Evolutionary conservation across 2,329 filamentous ascomycete genomes (phyloP).

Genomic region (Botryotinia globosa): DNA sequence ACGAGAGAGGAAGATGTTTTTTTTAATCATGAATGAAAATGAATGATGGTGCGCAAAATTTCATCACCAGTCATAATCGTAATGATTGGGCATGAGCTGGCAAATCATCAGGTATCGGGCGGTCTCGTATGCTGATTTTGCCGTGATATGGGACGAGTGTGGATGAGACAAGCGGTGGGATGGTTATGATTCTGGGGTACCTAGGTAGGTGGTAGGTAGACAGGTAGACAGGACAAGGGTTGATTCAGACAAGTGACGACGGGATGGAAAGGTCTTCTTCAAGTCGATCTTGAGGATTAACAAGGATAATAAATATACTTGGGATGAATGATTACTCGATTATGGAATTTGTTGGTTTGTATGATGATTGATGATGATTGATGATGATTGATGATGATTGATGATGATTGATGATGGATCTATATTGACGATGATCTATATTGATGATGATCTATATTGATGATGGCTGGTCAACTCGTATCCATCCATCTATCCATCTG

Average conservation of each 20-base stretch:
- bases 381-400: too few species aligned
- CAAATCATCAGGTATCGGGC: slow-evolving; percentile 15
- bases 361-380: too few species aligned
- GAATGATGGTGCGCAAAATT: slow-evolving; percentile 12
- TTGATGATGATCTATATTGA: not conserved
- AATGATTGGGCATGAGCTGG: slow-evolving; percentile 20
- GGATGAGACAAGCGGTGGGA: slow-evolving; percentile 1
- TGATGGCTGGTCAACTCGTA: not conserved
- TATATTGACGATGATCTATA: too few species aligned
- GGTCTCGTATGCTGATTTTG: slow-evolving; percentile 9
- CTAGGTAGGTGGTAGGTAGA: too few species aligned
- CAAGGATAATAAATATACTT: not conserved
- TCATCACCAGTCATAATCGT: slow-evolving; percentile 17
- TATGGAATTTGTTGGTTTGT: not conserved
- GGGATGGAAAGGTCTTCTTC: not conserved
- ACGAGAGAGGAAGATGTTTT: not conserved
- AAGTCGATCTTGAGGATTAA: not conserved
- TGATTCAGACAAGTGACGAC: not conserved
- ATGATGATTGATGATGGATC: too few species aligned
- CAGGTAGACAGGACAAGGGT: not conserved
- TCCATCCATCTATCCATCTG: not conserved
- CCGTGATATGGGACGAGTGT: slow-evolving; percentile 9
- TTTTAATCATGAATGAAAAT: slow-evolving; percentile 4
- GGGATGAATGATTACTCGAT: not conserved
- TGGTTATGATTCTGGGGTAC: slow-evolving; percentile 2